A percentile compares a stretch with the other conserved stretches of the same genome.
These are phyloP conservation scores for Amanita thiersii DNA, from an alignment of 768 basidiomycete genomes.

Conservation along the genomic window DNA sequence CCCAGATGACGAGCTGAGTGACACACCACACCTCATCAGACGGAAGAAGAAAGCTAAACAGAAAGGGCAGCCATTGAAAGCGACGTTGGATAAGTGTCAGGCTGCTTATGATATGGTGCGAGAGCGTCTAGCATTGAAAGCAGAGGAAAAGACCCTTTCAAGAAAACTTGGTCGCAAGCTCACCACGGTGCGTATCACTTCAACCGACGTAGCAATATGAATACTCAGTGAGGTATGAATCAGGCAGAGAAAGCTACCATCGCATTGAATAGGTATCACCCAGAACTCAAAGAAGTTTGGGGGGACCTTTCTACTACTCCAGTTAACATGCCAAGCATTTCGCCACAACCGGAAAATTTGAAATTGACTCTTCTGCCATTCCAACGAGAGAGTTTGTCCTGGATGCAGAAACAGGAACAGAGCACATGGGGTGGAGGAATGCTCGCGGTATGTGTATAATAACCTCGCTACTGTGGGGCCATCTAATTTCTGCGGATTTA, in stretches of 20 bases:
- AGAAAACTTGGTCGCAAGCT: constrained; percentile 64
- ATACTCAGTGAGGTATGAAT: constrained; percentile 9
- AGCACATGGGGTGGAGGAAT: constrained; percentile 86
- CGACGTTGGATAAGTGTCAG: not conserved
- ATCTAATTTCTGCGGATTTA: constrained; percentile 18
- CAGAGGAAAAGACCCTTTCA: constrained; percentile 42
- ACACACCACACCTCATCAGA: constrained; percentile 25
- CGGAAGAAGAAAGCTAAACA: constrained; percentile 14
- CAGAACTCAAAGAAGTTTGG: constrained; percentile 81
- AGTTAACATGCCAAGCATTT: constrained; percentile 56
- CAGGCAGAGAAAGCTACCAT: constrained; percentile 69
- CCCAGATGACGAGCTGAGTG: constrained; percentile 26
- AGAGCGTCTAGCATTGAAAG: constrained; percentile 23
- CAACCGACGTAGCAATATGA: not conserved
- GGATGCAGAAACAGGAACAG: constrained; percentile 94
- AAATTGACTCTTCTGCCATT: constrained; percentile 87
- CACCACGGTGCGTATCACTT: constrained; percentile 45
- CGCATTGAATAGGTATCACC: constrained; percentile 60
- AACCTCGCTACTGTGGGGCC: not conserved
- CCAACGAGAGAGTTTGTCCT: constrained; percentile 89
- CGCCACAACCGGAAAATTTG: constrained; percentile 74
- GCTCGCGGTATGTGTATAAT: constrained; percentile 61
- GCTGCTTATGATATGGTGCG: constrained; percentile 25
- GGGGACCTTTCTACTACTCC: constrained; percentile 65
- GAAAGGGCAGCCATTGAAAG: constrained; percentile 11